Evolutionary conservation across 345 rosid genomes (phyloP), one percentile per base, ranked within the genome.

Genomic region (Dovyalis caffra): DNA sequence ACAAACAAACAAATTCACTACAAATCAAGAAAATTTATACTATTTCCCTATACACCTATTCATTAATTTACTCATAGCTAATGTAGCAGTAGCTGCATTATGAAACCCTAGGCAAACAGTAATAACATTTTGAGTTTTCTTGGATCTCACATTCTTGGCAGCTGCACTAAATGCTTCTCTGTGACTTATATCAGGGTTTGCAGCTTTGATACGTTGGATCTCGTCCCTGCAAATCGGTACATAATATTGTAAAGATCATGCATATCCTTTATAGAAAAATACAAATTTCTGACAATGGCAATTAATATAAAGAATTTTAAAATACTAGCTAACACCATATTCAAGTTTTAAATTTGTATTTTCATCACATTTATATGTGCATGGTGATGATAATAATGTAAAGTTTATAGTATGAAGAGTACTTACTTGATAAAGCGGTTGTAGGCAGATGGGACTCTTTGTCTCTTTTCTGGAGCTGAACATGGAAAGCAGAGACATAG

Each of bases 81-180:
- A 53, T 21, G 28, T n/a, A n/a, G 60, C 60, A 53, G 2, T 49
- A 20, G 23, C 56, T 49, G 56, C n/a, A n/a, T 53, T 23, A 33
- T 0, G 63, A 18, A 75, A 66, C 40, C 63, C 58, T 68, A 28
- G 53, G 10, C 23, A 3, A 73, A 68, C 4, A 70, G 38, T 16
- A 56, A 18, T 33, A 57, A 47, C 70, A 9, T 6, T 28, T 23
- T n/a, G 31, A 74, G 21, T 15, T 53, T 71, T 74, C 61, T 33
- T 18, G 83, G 81, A 76, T 79, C 93, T 89, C 70, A 96, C 99
- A 85, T 96, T 96, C 86, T 96, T 96, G 58, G 99, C 99, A 83
- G 99, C 99, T 35, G 99, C 99, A 81, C 99, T 92, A 69, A 96
- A 96, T 61, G 99, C 99, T 76, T 96, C 99, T 82, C 98, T 88